Percentiles rank a stretch among this genome's conserved stretches.
Conservation (phyloP, 371 early-diverging fungal species). For the Zancudomyces culisetae region DNA sequence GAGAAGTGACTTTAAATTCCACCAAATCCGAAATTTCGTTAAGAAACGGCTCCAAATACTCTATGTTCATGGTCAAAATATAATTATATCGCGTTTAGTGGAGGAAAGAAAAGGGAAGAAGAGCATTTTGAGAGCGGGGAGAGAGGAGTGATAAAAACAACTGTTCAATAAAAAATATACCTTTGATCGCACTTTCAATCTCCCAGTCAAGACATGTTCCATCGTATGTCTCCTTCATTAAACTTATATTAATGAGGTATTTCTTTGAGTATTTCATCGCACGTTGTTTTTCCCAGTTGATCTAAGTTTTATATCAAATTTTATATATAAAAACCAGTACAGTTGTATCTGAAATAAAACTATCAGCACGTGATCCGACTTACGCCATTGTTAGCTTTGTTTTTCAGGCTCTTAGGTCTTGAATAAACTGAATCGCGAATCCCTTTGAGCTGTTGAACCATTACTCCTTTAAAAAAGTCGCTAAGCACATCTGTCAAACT, state of each 20-base stretch:
- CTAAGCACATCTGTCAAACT: background rate
- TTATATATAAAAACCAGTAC: too few species aligned
- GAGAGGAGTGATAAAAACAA: background rate
- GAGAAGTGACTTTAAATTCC: slow-evolving; percentile 11
- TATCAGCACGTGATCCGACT: background rate
- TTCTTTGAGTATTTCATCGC: slow-evolving; percentile 15
- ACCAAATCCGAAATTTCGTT: slow-evolving; percentile 8
- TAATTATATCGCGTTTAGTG: too few species aligned
- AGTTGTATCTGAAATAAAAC: slow-evolving; percentile 2
- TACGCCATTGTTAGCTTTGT: too few species aligned
- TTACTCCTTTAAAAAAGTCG: background rate
- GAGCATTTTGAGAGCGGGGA: too few species aligned
- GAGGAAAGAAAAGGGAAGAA: too few species aligned
- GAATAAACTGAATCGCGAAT: background rate
- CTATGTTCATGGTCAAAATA: too few species aligned
- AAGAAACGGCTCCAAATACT: slow-evolving; percentile 11
- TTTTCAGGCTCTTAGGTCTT: background rate
- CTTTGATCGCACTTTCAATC: slow-evolving; percentile 11
- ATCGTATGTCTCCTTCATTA: slow-evolving; percentile 14
- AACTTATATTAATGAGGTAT: slow-evolving; percentile 15
- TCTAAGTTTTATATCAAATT: too few species aligned
- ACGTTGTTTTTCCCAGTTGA: background rate
- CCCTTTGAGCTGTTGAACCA: background rate
- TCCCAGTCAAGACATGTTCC: slow-evolving; percentile 15
- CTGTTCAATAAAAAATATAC: background rate